Evolutionary conservation across 306 rosid species (phyloP).

Genomic region (Pueraria montana): DNA sequence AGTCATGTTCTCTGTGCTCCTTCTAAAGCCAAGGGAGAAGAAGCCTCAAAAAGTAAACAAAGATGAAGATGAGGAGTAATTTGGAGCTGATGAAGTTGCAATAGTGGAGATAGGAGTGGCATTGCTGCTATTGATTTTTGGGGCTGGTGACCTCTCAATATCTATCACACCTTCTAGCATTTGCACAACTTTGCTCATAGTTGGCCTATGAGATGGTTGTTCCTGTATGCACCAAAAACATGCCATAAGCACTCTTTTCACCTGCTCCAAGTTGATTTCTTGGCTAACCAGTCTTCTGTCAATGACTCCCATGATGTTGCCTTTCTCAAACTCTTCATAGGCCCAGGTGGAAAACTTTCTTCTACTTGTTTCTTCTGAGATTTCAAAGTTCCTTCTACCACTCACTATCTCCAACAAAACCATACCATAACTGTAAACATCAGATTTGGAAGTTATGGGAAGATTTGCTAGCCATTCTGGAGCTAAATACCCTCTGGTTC

Average conservation of each 20-base stretch:
- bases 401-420: slow-evolving; percentile 87
- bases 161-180: slow-evolving; percentile 86
- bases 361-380: slow-evolving; percentile 67
- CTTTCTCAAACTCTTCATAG: slow-evolving; percentile 77
- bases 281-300: slow-evolving; percentile 64
- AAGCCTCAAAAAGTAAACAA: slow-evolving; percentile 41
- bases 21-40: slow-evolving; percentile 45
- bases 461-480: slow-evolving; percentile 91
- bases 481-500: slow-evolving; percentile 85
- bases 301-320: slow-evolving; percentile 65
- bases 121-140: slow-evolving; percentile 60
- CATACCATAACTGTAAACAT: slow-evolving; percentile 87
- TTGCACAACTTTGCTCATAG: slow-evolving; percentile 78
- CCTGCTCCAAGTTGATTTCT: slow-evolving; percentile 73
- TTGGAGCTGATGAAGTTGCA: slow-evolving; percentile 53
- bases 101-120: slow-evolving; percentile 51
- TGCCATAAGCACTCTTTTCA: slow-evolving; percentile 65
- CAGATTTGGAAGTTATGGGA: slow-evolving; percentile 84
- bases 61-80: slow-evolving; percentile 60
- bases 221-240: slow-evolving; percentile 93
- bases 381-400: slow-evolving; percentile 83
- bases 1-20: slow-evolving; percentile 51
- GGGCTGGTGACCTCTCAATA: slow-evolving; percentile 71
- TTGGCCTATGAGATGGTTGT: slow-evolving; percentile 80
- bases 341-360: slow-evolving; percentile 76